Base-by-base conservation (phyloP, 202 grass and related monocot genomes). In the Digitaria exilis region DNA sequence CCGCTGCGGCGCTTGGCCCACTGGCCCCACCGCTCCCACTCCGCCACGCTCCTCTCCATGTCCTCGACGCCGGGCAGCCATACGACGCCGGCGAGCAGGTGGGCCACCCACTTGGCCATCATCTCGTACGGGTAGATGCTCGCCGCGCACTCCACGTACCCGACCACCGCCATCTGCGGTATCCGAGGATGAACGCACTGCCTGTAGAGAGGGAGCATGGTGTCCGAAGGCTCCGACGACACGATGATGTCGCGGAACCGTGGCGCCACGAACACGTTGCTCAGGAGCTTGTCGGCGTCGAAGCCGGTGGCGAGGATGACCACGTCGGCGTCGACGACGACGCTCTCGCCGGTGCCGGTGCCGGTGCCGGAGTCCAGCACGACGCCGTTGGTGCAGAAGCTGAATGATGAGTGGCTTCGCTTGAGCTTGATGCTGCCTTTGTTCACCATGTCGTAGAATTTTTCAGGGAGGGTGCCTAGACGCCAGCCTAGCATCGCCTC, bases 301-400 rank as follows among this genome's bases (percentile, higher is more conserved):
- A 80, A 97, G 50, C 94, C 94, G 37, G 94, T 94, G 29, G 91
- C 89, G 31, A 97, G 89, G 68, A 97, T 90, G 18, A 94, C 89
- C 31, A 97, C 9, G 76, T 97, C 89, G 14, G 85, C 81, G 24
- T 50, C 46, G 29, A 92, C n/a, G n/a, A n/a, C n/a, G n/a, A n/a
- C 44, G 81, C 46, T n/a, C 22, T 58, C 84, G 77, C 4, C 46
- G 14, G 16, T 18, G 46, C 2, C 24, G 29, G 7, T 8, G 41
- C n/a, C 77, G n/a, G n/a, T n/a, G n/a, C n/a, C n/a, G n/a, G n/a
- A n/a, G 70, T 88, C 71, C 1, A 92, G 78, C 25, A 85, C 58
- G 35, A 97, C 52, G 71, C 94, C 91, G 14, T 87, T 83, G 18
- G 80, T 75, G 56, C 73, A 92, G 79, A 94, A 97, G 65, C 15